Evolutionary conservation across 23 red algal species (phyloP).

Genomic region (Cyanidioschyzon merolae): DNA sequence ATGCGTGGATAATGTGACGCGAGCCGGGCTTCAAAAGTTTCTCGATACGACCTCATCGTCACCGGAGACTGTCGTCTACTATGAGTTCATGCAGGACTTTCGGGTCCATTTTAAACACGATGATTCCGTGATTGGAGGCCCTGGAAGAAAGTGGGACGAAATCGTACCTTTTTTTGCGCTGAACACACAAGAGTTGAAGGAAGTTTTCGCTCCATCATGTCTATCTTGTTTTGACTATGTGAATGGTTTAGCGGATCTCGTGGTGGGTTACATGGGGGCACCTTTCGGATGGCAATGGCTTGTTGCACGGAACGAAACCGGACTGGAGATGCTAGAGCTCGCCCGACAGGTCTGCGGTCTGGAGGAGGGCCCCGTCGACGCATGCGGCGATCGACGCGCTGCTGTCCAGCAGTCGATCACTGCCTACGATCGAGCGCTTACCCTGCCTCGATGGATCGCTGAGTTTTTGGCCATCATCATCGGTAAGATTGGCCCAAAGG

Average conservation of each 20-base stretch:
- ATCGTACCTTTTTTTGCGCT: slow-evolving; percentile 25
- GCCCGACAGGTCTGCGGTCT: not conserved
- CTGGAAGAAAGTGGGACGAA: slow-evolving; percentile 20
- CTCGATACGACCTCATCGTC: slow-evolving; percentile 22
- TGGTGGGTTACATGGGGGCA: slow-evolving; percentile 33
- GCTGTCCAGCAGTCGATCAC: slow-evolving; percentile 29
- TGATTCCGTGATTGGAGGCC: slow-evolving; percentile 15
- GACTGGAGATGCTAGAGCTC: slow-evolving; percentile 26
- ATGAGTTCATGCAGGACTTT: slow-evolving; percentile 43
- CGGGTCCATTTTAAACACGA: slow-evolving; percentile 32
- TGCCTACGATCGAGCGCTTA: slow-evolving; percentile 23
- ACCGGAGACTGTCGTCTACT: slow-evolving; percentile 24
- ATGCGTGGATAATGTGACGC: slow-evolving; percentile 31
- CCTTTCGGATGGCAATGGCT: slow-evolving; percentile 30
- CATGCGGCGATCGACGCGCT: not conserved
- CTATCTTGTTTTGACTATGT: slow-evolving; percentile 39
- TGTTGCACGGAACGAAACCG: slow-evolving; percentile 22
- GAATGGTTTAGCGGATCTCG: slow-evolving; percentile 22
- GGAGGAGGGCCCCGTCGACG: slow-evolving; percentile 1
- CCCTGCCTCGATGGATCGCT: slow-evolving; percentile 22
- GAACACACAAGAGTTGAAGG: slow-evolving; percentile 22
- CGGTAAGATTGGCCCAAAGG: slow-evolving; percentile 20
- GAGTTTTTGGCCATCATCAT: slow-evolving; percentile 20
- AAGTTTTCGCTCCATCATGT: slow-evolving; percentile 30
- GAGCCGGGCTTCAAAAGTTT: slow-evolving; percentile 25